Conservation (phyloP, 106 monocot species). For the Platanthera guangdongensis region DNA sequence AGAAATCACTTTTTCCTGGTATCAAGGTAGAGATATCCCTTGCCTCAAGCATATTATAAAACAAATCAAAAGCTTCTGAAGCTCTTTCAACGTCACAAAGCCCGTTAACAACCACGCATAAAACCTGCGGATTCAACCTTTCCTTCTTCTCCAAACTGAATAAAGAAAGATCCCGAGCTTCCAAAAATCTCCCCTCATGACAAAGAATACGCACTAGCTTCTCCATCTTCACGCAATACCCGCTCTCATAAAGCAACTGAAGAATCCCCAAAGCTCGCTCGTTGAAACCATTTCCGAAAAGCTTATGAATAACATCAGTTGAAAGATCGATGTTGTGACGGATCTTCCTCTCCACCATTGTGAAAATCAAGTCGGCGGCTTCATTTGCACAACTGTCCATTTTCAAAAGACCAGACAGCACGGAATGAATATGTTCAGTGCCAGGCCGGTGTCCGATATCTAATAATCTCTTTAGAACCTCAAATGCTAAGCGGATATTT, state of each 20-base stretch:
- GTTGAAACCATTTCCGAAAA: conserved; percentile 29
- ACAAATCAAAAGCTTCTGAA: conserved; percentile 65
- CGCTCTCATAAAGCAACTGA: conserved; percentile 46
- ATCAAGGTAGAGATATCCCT: conserved; percentile 9
- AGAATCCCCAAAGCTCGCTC: conserved; percentile 52
- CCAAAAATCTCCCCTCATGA: conserved; percentile 39
- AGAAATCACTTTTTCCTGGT: not conserved
- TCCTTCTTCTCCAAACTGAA: conserved; percentile 54
- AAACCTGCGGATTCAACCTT: conserved; percentile 19
- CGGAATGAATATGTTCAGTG: conserved; percentile 50
- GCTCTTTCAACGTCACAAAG: conserved; percentile 48
- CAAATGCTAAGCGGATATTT: conserved; percentile 39
- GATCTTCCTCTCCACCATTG: conserved; percentile 82
- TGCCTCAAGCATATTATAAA: conserved; percentile 46
- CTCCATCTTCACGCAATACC: conserved; percentile 73
- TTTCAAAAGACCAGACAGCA: conserved; percentile 45
- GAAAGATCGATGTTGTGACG: conserved; percentile 61
- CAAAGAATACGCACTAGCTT: conserved; percentile 41
- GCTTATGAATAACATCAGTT: conserved; percentile 28
- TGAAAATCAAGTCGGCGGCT: conserved; percentile 37
- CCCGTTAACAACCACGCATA: conserved; percentile 26
- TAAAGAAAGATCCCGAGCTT: conserved; percentile 51
- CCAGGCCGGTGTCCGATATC: conserved; percentile 59
- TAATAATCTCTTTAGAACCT: conserved; percentile 59
- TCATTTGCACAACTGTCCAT: conserved; percentile 28